Base-by-base conservation (phyloP, 495 filamentous ascomycete genomes). In the Extremus antarcticus region DNA sequence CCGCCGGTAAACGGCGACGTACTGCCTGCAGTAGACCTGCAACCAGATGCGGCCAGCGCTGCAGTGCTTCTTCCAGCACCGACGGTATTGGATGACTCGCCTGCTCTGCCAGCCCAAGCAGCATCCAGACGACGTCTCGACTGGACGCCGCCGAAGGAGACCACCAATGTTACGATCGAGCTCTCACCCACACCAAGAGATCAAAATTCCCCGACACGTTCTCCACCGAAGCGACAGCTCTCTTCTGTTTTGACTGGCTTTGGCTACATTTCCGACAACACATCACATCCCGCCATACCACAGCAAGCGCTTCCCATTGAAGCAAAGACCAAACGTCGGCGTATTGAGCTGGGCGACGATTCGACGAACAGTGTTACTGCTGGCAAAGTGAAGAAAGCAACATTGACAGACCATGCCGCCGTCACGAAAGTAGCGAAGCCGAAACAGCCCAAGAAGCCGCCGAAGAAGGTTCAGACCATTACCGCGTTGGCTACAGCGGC, bases 401-500 rank as follows among this genome's bases (percentile, higher is more conserved):
- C n/a, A n/a, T n/a, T 45, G 7, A 17, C 41, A 7, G 20, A 48
- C 3, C 24, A n/a, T 24, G 25, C 29, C n/a, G 47, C 43, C 2
- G 25, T 45, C 35, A 9, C 13, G 16, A 59, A 59, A 25, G 11
- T 25, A 40, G 15, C 15, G 43, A 25, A 39, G 21, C 8, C 1
- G n/a, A 32, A 47, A 40, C 25, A 29, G 49, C 51, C 21, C 21
- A 47, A 49, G 35, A 52, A 48, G 25, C 54, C 43, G 13, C 20
- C 22, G 25, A 57, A 59, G 38, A 90, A 87, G 65, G 69, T 83
- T 0, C 50, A 50, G 20, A 97, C 91, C 7, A 83, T 97, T 51
- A 97, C 91, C 1, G 88, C 84, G 50, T 72, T 85, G 43, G 88
- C 90, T 22, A 95, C 83, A 2, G 83, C 85, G 21, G 80, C 81